phyloP scores from a whole-genome alignment of 1,284 basidiomycete species.

The Marasmius sp. region DNA sequence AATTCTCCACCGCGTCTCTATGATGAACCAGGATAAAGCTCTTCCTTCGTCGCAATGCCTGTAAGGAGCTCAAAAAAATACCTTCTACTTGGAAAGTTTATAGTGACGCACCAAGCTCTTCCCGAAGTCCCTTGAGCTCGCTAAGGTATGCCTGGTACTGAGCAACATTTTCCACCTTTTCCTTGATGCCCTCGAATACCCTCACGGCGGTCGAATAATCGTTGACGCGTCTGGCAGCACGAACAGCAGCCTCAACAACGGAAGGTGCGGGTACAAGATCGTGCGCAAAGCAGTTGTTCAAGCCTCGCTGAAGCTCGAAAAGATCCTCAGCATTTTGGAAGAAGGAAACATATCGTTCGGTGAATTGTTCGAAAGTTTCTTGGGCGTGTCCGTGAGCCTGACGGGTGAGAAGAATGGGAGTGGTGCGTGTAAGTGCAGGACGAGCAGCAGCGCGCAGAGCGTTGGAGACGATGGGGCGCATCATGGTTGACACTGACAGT shows the following conservation, averaged over 20 bases:
- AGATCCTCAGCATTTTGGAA: constrained; percentile 92
- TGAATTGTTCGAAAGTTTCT: constrained; percentile 95
- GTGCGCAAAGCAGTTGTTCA: constrained; percentile 99
- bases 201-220: constrained; percentile 97
- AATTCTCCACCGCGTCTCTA: not conserved
- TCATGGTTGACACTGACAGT: constrained; percentile 8
- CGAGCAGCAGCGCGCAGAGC: constrained; percentile 12
- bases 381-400: constrained; percentile 65
- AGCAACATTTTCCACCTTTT: constrained; percentile 93
- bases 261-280: constrained; percentile 92
- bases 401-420: constrained; percentile 45
- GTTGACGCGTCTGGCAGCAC: constrained; percentile 89
- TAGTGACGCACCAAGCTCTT: constrained; percentile 83
- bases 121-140: constrained; percentile 81
- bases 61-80: not conserved
- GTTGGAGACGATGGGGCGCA: constrained; percentile 10
- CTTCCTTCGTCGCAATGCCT: constrained; percentile 46
- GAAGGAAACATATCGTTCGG: constrained; percentile 90
- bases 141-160: constrained; percentile 91
- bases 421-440: constrained; percentile 2
- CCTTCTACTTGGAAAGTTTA: not conserved
- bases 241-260: constrained; percentile 89
- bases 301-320: constrained; percentile 95
- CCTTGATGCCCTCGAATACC: constrained; percentile 89
- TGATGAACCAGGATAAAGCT: constrained; percentile 36